A percentile compares a stretch with the other conserved stretches of the same genome.
phyloP scores from a whole-genome alignment of 2,329 filamentous ascomycete genomes.

The Monilinia fructicola region DNA sequence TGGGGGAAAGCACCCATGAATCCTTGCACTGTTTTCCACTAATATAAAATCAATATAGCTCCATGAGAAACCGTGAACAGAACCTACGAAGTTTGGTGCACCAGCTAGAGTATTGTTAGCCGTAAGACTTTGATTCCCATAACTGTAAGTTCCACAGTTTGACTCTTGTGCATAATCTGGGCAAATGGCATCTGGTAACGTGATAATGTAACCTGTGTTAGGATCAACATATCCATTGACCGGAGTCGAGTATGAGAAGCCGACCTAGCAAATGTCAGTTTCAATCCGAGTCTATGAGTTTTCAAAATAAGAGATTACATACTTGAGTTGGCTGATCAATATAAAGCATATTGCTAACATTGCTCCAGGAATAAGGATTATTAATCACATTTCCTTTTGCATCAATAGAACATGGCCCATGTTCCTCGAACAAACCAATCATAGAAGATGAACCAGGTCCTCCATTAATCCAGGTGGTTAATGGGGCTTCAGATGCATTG shows the following conservation, averaged over 20 bases:
- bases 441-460: constrained; percentile 64
- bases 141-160: constrained; percentile 56
- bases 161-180: constrained; percentile 48
- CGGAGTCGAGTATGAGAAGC: constrained; percentile 44
- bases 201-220: constrained; percentile 41
- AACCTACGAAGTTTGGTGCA: constrained; percentile 54
- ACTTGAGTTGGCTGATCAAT: constrained; percentile 38
- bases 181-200: constrained; percentile 48
- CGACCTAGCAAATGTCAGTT: constrained; percentile 28
- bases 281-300: neutral
- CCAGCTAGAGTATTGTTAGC: constrained; percentile 53
- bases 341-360: constrained; percentile 52
- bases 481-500: constrained; percentile 48
- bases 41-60: neutral
- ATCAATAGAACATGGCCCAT: constrained; percentile 49
- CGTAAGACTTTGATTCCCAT: constrained; percentile 50
- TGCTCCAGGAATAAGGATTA: constrained; percentile 62
- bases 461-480: constrained; percentile 66
- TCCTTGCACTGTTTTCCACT: constrained; percentile 57
- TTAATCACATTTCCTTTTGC: constrained; percentile 43
- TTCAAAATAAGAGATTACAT: neutral
- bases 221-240: constrained; percentile 30
- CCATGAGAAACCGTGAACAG: too few species aligned
- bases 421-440: constrained; percentile 61
- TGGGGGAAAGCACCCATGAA: constrained; percentile 62